Conservation (phyloP, 2,329 filamentous ascomycete species). For the Talaromyces sp. region DNA sequence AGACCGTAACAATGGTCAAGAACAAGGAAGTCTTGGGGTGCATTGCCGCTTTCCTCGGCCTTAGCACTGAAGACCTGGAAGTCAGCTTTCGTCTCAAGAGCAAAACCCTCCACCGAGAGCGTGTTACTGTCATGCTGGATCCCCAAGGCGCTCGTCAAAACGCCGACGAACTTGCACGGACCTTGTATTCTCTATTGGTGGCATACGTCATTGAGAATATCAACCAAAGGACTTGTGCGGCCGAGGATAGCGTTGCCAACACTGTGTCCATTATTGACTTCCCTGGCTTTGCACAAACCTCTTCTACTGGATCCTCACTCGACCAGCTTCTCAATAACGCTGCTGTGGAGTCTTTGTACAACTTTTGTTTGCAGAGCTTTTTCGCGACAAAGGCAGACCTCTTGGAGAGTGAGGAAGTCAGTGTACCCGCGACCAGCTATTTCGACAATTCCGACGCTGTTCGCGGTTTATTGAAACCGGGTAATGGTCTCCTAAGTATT, state of each 20-base stretch:
- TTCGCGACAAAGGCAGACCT: conserved; percentile 92
- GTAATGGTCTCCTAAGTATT: conserved; percentile 89
- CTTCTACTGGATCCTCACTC: conserved; percentile 74
- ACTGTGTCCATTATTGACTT: conserved; percentile 95
- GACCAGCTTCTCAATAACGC: conserved; percentile 95
- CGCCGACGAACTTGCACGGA: conserved; percentile 88
- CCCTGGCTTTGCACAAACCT: conserved; percentile 83
- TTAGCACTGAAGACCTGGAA: conserved; percentile 75
- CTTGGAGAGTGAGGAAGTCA: conserved; percentile 89
- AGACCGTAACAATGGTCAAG: conserved; percentile 78
- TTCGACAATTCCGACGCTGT: conserved; percentile 97
- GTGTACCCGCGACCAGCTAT: conserved; percentile 85
- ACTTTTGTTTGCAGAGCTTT: conserved; percentile 89
- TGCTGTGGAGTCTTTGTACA: conserved; percentile 85
- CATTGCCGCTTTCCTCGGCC: conserved; percentile 89
- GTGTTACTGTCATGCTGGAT: conserved; percentile 98
- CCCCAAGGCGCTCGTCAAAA: conserved; percentile 83
- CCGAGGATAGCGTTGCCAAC: conserved; percentile 84
- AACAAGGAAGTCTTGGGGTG: conserved; percentile 87
- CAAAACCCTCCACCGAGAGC: conserved; percentile 90
- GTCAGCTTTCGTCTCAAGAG: conserved; percentile 90
- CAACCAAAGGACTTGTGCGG: conserved; percentile 82
- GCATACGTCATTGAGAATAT: conserved; percentile 90
- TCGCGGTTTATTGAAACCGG: conserved; percentile 81
- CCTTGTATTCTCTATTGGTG: conserved; percentile 87